A percentile compares a stretch with the other conserved stretches of the same genome.
Conservation (phyloP, 129 eudicot species). For the Artemisia tridentata region DNA sequence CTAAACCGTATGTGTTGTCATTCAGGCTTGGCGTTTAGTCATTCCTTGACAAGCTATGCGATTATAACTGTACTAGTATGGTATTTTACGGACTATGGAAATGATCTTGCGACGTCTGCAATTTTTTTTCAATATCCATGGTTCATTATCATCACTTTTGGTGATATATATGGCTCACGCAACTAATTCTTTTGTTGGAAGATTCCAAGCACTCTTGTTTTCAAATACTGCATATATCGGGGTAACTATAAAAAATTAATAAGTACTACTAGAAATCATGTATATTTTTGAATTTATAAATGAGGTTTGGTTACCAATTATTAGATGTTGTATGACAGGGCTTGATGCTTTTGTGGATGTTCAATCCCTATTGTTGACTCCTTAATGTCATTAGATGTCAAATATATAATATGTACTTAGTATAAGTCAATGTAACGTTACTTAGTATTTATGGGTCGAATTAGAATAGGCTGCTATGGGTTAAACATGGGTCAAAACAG, state of each 20-base stretch:
- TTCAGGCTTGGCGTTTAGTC: conserved; percentile 18
- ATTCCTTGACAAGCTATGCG: conserved; percentile 11
- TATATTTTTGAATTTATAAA: not conserved
- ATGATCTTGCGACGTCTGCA: conserved; percentile 10
- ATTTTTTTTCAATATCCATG: conserved; percentile 12
- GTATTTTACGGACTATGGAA: conserved; percentile 7
- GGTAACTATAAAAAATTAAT: not conserved
- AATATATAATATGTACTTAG: too few relatives aligned
- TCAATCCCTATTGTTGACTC: conserved; percentile 32
- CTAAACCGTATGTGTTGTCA: not conserved
- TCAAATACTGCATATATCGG: conserved; percentile 17
- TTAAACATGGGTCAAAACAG: too few relatives aligned
- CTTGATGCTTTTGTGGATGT: conserved; percentile 20
- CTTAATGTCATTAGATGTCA: too few relatives aligned
- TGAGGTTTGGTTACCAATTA: not conserved
- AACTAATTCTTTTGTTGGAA: conserved; percentile 16
- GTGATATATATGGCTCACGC: conserved; percentile 22
- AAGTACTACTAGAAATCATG: not conserved
- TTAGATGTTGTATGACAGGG: conserved; percentile 5
- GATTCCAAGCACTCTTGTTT: conserved; percentile 16
- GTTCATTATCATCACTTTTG: conserved; percentile 17
- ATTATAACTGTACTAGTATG: conserved; percentile 2
- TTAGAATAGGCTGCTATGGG: too few relatives aligned
- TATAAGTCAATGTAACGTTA: too few relatives aligned
- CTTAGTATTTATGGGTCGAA: too few relatives aligned